Base-by-base conservation (phyloP, 2,329 filamentous ascomycete genomes). In the Neonectria magnoliae region DNA sequence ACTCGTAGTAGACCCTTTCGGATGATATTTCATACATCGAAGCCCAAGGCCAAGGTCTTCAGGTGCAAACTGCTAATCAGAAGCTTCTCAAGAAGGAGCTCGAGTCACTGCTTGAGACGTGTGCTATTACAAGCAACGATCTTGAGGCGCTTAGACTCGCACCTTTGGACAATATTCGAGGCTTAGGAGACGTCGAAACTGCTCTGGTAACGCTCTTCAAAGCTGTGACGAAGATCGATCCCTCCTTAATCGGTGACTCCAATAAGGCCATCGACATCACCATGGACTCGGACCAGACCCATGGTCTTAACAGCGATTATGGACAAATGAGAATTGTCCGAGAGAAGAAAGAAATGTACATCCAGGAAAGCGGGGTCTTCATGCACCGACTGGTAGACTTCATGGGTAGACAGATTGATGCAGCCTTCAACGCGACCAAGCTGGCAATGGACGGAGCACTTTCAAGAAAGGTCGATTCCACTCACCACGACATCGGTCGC, bases 21-120 rank as follows among this genome's bases (percentile, higher is more conserved):
- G 95, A 98, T 54, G 96, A 99, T 73, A 97, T 99, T 72, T 91
- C 94, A 4, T 98, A 97, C 76, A 98, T 99, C 69, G 96, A 99
- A 81, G 94, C 96, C 2, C 96, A 99, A 79, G 94, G 93, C 7
- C 95, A 99, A 80, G 96, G 96, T 83, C 83, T 99, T 51, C 96
- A 99, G 75, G 95, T 99, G 7, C 96, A 98, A 79, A 95, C 95
- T 20, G 93, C 96, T 44, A 99, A 99, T 73, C 96, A 99, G 77
- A 97, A 97, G 78, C 86, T 97, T 29, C 86, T 99, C 51, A 93
- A 95, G 78, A 93, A 91, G 67, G 96, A 99, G 78, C 86, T 99
- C 2, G 90, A 97, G 76, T 92, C 91, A 36, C 84, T 98, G n/a
- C 86, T 99, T 25, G 90, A 94, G 70, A 98, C 93, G 0, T 94